Base-by-base conservation (phyloP, 2,329 filamentous ascomycete species). In the Epichloe amarillans region DNA sequence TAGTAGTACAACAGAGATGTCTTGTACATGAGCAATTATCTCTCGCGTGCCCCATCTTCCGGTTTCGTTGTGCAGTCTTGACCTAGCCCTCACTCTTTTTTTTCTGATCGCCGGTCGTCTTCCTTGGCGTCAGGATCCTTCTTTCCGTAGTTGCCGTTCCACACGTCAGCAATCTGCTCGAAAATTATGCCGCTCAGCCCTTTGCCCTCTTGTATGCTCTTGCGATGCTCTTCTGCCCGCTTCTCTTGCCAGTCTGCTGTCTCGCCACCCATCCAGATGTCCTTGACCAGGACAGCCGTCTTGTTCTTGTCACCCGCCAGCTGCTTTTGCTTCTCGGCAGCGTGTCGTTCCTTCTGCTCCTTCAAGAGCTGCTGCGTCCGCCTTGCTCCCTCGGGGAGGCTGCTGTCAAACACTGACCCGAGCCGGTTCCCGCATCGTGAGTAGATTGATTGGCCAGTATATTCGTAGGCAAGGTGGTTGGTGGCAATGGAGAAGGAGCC, bases 201-300 rank as follows among this genome's bases (percentile, higher is more conserved):
- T 58, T 73, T 75, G 4, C 78, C 78, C 54, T 78, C 72, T 48
- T 74, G 69, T 39, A 81, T 61, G 52, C 74, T 76, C 62, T 72
- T 72, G 53, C 68, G 68, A 58, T 80, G 75, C 61, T 73, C 69
- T 59, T 69, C 69, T 3, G 70, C 66, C 54, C 77, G 67, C 69
- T 73, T 72, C 64, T 72, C 64, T 60, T 70, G 68, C 77, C 77
- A 80, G 55, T 75, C 70, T 43, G 72, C 69, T n/a, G 64, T 63
- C 61, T 80, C 77, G 38, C 69, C 70, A 36, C 79, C 79, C 72
- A 79, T 76, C 79, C 79, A 82, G 15, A 81, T 62, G 55, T 69
- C 69, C 54, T 73, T 66, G 50, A 78, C 61, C 46, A 64, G 47
- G 50, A 64, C 57, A 11, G 60, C 61, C 33, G 62, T 53, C 23